These are phyloP conservation scores for Moesziomyces antarcticus DNA, from an alignment of 1,284 basidiomycete species.

Conservation along the genomic window DNA sequence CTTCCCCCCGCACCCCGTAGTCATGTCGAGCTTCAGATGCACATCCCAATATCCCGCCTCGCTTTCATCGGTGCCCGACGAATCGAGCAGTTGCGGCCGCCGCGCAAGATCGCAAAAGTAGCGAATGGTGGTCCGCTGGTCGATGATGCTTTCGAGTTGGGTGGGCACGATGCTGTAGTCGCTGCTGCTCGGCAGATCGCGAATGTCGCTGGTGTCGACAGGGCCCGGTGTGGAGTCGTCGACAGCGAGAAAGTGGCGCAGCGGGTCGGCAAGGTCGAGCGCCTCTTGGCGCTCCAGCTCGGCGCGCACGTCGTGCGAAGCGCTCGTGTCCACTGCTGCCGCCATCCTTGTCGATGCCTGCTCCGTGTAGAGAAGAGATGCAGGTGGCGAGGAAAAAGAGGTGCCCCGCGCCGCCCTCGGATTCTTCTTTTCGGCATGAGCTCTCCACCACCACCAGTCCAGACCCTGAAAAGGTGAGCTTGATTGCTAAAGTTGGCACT, in stretches of 20 bases:
- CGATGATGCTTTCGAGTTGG: conserved; percentile 73
- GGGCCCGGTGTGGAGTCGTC: conserved; percentile 7
- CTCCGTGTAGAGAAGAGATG: not conserved
- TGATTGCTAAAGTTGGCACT: no score
- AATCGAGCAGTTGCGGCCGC: conserved; percentile 16
- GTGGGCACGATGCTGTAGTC: conserved; percentile 70
- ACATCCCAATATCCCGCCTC: conserved; percentile 58
- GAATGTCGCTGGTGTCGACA: conserved; percentile 2
- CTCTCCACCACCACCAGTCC: no score
- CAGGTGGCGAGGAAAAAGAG: conserved; percentile 4
- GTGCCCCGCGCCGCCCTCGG: no score
- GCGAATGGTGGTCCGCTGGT: conserved; percentile 43
- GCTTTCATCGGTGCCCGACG: not conserved
- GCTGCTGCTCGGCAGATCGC: conserved; percentile 14
- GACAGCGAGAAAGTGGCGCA: conserved; percentile 74
- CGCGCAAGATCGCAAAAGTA: conserved; percentile 40
- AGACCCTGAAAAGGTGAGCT: no score
- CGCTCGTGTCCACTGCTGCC: not conserved
- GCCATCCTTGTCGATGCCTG: not conserved
- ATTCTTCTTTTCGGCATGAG: no score
- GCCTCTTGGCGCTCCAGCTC: conserved; percentile 68
- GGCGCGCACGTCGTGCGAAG: conserved; percentile 4
- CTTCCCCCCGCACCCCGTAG: conserved; percentile 87
- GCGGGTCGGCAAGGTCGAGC: conserved; percentile 74
- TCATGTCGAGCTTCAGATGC: conserved; percentile 77